Base-by-base conservation (phyloP, 2,329 filamentous ascomycete genomes). In the Tolypocladium cylindrosporum region DNA sequence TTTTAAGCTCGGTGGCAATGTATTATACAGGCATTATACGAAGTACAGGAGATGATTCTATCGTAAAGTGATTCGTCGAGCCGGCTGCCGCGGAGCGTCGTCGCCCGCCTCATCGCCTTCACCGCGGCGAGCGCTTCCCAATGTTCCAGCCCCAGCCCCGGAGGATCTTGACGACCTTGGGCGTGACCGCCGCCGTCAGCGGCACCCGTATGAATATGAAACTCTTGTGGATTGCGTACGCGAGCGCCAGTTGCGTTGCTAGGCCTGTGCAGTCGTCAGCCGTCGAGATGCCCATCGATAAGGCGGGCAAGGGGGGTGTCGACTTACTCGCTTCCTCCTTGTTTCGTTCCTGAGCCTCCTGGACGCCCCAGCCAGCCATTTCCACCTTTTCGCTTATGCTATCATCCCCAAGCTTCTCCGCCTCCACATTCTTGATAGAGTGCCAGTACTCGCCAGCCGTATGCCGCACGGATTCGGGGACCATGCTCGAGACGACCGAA, bases 131-230 rank as follows among this genome's bases (percentile, higher is more conserved):
- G 65, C 85, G 80, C 78, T 91, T 96, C 55, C 93, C 93, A 68
- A 99, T 94, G 69, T 97, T 85, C 87, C 90, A 97, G 6, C 94
- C 94, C 91, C 93, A 96, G 14, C 84, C 81, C 62, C 93, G 80
- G 36, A 99, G 77, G 14, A 86, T 83, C 74, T 91, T 95, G 67
- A 97, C 94, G n/a, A 97, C 87, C 74, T 95, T 97, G 1, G 94
- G 94, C 10, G 90, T 91, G 40, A 97, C 80, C 3, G 91, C 93
- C 14, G 90, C 91, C 1, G 94, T 94, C 62, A 97, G 75, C 10
- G 94, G 94, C 11, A 99, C 91, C n/a, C 94, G 85, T 63, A 97
- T 73, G 73, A 99, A 96, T 67, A 99, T 97, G 72, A 97, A 91
- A 65, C 89, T 95, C 77, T 99, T 99, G 79, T 99, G 94, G 59